Base-by-base conservation (phyloP, 176 grass and related monocot genomes). In the Ensete glaucum region DNA sequence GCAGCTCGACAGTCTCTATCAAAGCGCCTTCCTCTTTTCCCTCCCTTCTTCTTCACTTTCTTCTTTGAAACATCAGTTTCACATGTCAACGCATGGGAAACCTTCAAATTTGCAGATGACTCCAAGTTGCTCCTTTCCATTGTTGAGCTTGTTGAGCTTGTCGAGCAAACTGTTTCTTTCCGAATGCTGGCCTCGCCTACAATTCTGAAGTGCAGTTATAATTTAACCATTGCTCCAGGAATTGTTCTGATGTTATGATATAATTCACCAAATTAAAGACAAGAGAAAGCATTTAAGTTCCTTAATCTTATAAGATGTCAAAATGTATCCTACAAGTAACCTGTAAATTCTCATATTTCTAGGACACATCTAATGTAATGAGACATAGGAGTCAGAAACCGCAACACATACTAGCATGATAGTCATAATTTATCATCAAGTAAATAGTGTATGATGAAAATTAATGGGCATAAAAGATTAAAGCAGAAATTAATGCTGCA, bases 21-120 rank as follows among this genome's bases (percentile, higher is more conserved):
- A 89, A 98, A 98, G 73, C 77, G 84, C 8, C 90, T 88, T 58
- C 94, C 94, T 87, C 88, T 98, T 79, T 98, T 98, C 82, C 78
- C 91, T 50, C 69, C 79, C 24, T 89, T 87, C 75, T 76, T 77
- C 78, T 77, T 11, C 75, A 69, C 11, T 79, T 72, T 82, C 68
- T 88, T 53, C 1, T n/a, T 76, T 73, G 52, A 64, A 71, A 19
- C 64, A 72, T n/a, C 62, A 59, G 57, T 17, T 75, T 88, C 84
- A 85, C 57, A 62, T 74, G 71, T 69, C 77, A 85, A 66, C 64
- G 88, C 54, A 50, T 80, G 62, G 75, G 77, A 64, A 75, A 72
- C 74, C 6, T 78, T 75, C 25, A 7, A 7, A 49, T 52, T 55
- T 8, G 7, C 50, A 78, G 57, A 53, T 23, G 75, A 82, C 52